A percentile compares a stretch with the other conserved stretches of the same genome.
These are phyloP conservation scores for Ceratobasidium sp. DNA, from an alignment of 1,284 basidiomycete genomes.

Conservation along the genomic window DNA sequence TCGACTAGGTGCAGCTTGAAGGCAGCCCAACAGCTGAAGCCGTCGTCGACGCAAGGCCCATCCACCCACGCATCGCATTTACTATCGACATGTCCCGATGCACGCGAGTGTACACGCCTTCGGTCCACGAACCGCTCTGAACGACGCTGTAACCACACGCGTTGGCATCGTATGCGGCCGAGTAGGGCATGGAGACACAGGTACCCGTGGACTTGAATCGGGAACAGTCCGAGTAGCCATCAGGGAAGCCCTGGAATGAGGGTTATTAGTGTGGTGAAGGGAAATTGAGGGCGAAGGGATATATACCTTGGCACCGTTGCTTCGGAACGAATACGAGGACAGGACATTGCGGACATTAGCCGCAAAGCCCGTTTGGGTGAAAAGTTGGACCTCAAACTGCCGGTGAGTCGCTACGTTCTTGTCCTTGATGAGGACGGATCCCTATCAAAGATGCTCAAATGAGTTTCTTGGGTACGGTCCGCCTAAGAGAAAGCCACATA, in stretches of 20 bases:
- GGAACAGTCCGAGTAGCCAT: constrained; percentile 42
- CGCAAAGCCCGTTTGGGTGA: constrained; percentile 34
- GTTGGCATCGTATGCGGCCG: constrained; percentile 41
- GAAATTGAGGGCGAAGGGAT: not conserved
- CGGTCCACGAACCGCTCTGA: constrained; percentile 31
- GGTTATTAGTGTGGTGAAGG: not conserved
- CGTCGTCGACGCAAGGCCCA: constrained; percentile 32
- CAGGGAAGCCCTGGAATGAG: constrained; percentile 32
- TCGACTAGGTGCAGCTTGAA: constrained; percentile 22
- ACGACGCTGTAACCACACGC: constrained; percentile 37
- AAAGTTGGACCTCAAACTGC: constrained; percentile 37
- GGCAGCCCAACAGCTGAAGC: constrained; percentile 35
- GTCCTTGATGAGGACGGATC: constrained; percentile 38
- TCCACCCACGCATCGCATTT: constrained; percentile 39
- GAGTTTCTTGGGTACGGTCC: not conserved
- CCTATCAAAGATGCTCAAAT: not conserved
- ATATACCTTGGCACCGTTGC: constrained; percentile 36
- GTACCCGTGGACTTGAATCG: constrained; percentile 35
- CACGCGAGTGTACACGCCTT: constrained; percentile 40
- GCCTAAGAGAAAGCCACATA: not conserved
- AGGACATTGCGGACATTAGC: constrained; percentile 37
- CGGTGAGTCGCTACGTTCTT: constrained; percentile 42
- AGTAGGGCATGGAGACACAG: constrained; percentile 40
- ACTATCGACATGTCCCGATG: constrained; percentile 45
- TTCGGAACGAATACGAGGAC: constrained; percentile 39